These are phyloP conservation scores for Pichia sp. DNA, from an alignment of 1,139 yeast genomes.

Conservation along the genomic window DNA sequence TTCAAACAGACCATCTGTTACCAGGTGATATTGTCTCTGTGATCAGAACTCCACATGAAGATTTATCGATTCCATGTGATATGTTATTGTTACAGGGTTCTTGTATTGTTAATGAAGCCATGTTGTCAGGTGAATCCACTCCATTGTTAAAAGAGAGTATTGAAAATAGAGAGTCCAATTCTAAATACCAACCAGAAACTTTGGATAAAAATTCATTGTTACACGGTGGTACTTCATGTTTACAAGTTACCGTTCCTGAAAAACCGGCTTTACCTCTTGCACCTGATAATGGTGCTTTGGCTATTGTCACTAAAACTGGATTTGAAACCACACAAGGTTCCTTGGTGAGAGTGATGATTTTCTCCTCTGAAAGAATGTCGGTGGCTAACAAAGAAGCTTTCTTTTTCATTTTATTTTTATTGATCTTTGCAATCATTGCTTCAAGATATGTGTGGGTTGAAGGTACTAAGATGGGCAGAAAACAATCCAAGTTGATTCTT, in stretches of 20 bases:
- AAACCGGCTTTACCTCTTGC: constrained; percentile 40
- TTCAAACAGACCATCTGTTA: constrained; percentile 66
- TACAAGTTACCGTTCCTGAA: constrained; percentile 74
- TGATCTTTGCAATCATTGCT: constrained; percentile 90
- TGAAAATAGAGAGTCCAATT: constrained; percentile 69
- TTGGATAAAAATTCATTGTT: constrained; percentile 82
- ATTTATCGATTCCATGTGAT: constrained; percentile 95
- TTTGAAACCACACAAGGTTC: constrained; percentile 98
- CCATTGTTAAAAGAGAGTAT: constrained; percentile 92
- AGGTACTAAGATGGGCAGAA: constrained; percentile 93
- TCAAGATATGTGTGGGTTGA: constrained; percentile 98
- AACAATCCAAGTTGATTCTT: constrained; percentile 84
- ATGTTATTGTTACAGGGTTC: constrained; percentile 81
- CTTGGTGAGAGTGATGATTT: constrained; percentile 94
- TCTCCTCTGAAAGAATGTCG: constrained; percentile 92
- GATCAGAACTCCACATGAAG: constrained; percentile 74
- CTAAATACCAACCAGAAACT: constrained; percentile 64
- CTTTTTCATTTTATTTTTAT: constrained; percentile 80
- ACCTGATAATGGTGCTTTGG: constrained; percentile 91
- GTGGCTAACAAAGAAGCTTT: constrained; percentile 95
- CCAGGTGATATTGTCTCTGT: constrained; percentile 93
- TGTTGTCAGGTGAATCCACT: constrained; percentile 75
- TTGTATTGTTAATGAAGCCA: constrained; percentile 75
- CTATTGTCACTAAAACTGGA: constrained; percentile 87
- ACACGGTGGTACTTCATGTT: constrained; percentile 95